These are phyloP conservation scores for Colletotrichum godetiae DNA, from an alignment of 2,329 filamentous ascomycete genomes.

Conservation along the genomic window DNA sequence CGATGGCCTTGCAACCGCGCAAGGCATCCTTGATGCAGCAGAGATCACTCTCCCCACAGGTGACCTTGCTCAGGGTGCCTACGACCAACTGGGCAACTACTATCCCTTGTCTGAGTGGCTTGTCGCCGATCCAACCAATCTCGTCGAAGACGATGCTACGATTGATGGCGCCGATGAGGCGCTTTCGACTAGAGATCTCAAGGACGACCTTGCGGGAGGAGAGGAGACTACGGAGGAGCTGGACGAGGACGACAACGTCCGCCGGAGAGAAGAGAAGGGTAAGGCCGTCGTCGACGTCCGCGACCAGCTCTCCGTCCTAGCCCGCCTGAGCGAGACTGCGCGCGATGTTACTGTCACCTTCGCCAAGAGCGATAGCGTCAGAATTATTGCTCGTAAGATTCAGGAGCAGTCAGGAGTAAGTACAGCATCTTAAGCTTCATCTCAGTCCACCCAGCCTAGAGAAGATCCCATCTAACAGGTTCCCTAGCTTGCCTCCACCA, in stretches of 20 bases:
- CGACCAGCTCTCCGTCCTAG: constrained; percentile 67
- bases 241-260: constrained; percentile 49
- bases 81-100: constrained; percentile 76
- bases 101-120: constrained; percentile 77
- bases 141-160: constrained; percentile 59
- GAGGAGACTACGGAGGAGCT: constrained; percentile 41
- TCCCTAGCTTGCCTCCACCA: constrained; percentile 66
- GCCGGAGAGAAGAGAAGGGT: constrained; percentile 68
- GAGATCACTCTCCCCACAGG: constrained; percentile 81
- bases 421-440: constrained; percentile 26
- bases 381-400: constrained; percentile 71
- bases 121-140: constrained; percentile 73
- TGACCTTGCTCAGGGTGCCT: constrained; percentile 76
- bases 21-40: constrained; percentile 82
- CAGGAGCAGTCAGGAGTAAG: constrained; percentile 72
- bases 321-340: constrained; percentile 74
- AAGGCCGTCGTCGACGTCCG: constrained; percentile 65
- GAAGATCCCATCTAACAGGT: background rate
- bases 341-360: constrained; percentile 72
- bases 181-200: constrained; percentile 35
- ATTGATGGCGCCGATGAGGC: constrained; percentile 47
- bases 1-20: constrained; percentile 72
- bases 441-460: too few relatives aligned
- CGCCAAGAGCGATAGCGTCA: constrained; percentile 71
- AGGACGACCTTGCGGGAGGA: constrained; percentile 55